Conservation (phyloP, 2,329 filamentous ascomycete species). For the Hirsutella thompsonii region DNA sequence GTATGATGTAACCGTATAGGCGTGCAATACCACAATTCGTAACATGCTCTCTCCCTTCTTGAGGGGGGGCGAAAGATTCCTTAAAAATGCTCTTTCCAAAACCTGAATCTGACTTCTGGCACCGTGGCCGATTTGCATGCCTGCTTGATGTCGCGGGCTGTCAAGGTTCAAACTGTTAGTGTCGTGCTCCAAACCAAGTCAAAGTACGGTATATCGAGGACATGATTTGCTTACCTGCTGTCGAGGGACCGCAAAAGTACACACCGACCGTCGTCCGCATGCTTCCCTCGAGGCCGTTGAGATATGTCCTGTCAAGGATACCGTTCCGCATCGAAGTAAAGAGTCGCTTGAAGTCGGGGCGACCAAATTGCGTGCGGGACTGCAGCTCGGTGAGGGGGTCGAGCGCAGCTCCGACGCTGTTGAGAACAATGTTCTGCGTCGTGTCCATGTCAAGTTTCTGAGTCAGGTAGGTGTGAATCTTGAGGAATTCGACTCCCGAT, state of each 20-base stretch:
- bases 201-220: too few relatives aligned
- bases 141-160: slow-evolving; percentile 72
- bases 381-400: slow-evolving; percentile 90
- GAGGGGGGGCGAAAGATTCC: too few relatives aligned
- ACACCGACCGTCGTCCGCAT: slow-evolving; percentile 82
- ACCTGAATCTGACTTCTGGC: slow-evolving; percentile 79
- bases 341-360: slow-evolving; percentile 75
- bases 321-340: slow-evolving; percentile 80
- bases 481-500: slow-evolving; percentile 71
- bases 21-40: neutral
- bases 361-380: slow-evolving; percentile 83
- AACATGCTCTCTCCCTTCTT: too few relatives aligned
- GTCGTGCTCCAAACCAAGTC: too few relatives aligned
- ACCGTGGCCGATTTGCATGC: slow-evolving; percentile 63
- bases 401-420: slow-evolving; percentile 75
- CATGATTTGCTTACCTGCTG: slow-evolving; percentile 46
- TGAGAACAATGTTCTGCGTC: slow-evolving; percentile 91
- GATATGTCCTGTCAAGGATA: slow-evolving; percentile 73
- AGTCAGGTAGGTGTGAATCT: slow-evolving; percentile 96
- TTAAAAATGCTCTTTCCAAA: slow-evolving; percentile 95
- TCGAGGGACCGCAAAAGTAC: slow-evolving; percentile 91
- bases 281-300: slow-evolving; percentile 65
- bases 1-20: too few relatives aligned
- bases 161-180: slow-evolving; percentile 9
- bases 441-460: slow-evolving; percentile 87